Evolutionary conservation across 2,329 filamentous ascomycete species (phyloP), one percentile per base, ranked within the genome.

Genomic region (Botrytis cinerea): DNA sequence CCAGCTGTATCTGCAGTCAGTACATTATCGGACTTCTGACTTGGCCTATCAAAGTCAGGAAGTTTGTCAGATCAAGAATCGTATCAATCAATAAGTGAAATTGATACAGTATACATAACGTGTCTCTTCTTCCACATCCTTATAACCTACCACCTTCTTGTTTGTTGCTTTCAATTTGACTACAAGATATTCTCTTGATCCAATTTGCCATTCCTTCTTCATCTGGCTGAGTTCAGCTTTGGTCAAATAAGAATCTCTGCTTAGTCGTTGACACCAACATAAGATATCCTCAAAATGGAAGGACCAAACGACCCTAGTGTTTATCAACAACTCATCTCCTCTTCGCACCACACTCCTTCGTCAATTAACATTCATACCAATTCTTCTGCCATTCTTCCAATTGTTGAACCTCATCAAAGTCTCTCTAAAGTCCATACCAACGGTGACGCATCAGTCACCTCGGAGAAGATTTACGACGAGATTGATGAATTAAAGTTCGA

Each of bases 401-500:
- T 68, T 32, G 28, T 38, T 14, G 64, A 67, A 25, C 8, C 48
- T 22, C 62, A 60, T 28, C 71, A 60, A 25, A 68, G 16, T 22
- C 63, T 72, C 16, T 60, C 70, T 1, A 72, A 43, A 40, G 35
- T 35, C 18, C 25, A n/a, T 2, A 72, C 70, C 32, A 72, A 57
- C 38, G 66, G 66, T 25, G 48, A 69, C 32, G 35, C n/a, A 43
- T 69, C 66, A 32, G 18, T 69, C n/a, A 22, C 38, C 20, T 69
- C 66, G 6, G 66, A 69, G 54, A 69, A 69, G 9, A 45, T 69
- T 18, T 72, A 68, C 38, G 71, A 72, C 46, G 71, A 68, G 32
- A 72, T 72, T 8, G 71, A 72, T 48, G 62, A 72, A 16, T 59
- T 72, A 6, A 72, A 72, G 51, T 72, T 60, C 22, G 62, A 72